Base-by-base conservation (phyloP, 208 protist species). In the Trypanosoma platydactyli region DNA sequence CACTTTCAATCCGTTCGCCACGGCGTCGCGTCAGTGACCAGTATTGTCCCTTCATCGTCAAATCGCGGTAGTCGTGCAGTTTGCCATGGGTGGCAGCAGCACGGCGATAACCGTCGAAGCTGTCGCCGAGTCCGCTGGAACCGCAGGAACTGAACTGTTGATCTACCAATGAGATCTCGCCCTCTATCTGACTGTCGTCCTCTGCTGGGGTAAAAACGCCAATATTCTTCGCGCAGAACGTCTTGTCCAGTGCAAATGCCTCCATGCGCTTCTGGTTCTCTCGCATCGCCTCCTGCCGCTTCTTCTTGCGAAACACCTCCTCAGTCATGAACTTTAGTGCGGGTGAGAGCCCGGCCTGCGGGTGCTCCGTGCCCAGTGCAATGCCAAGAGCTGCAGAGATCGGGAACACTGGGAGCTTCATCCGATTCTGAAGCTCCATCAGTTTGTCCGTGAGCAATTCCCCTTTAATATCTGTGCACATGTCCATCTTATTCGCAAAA, bases 401-500 rank as follows among this genome's bases (percentile, higher is more conserved):
- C 13, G 91, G 87, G 64, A 96, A 97, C 16, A 97, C 91, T 0
- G 93, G 90, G 0, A 96, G 57, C 0, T 61, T 48, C 24, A 88
- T 74, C 33, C 84, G 73, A 42, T 68, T 68, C 71, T 78, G 25
- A 33, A 97, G 77, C 70, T 91, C 87, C 62, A 72, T 59, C 24
- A 96, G 69, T 69, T 93, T 91, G 12, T 76, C 61, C 25, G 51
- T 30, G 35, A 82, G 84, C 12, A 68, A 52, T 1, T 40, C 64
- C 4, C 90, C 89, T 5, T 59, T 41, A 29, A 49, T 67, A 60
- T 96, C 93, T 22, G 59, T 71, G 27, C 83, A 71, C 0, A 92
- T 35, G 68, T 97, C 93, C 90, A 96, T 97, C 71, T 97, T 97
- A 71, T 95, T 97, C 3, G 88, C 91, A 40, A 94, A 89, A 30